Percentiles rank a stretch among this genome's conserved stretches.
Conservation (phyloP, 805 yeast species). For the Candida anglica region DNA sequence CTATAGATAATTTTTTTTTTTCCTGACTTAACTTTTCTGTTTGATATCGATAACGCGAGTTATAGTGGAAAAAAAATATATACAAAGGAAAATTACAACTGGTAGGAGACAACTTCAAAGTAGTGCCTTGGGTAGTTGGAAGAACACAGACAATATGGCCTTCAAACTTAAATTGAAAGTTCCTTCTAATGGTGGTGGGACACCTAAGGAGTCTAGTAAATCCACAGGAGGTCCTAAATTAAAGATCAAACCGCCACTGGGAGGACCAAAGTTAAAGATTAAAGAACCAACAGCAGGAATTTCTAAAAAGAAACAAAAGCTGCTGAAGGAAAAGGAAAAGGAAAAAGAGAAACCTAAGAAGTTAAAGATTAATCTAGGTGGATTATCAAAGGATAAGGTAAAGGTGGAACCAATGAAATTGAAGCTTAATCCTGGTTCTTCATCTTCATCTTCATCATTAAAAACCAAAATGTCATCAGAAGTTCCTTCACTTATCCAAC, state of each 20-base stretch:
- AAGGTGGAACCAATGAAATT: background rate
- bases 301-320: constrained; percentile 6
- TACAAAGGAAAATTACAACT: too few relatives aligned
- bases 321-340: background rate
- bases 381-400: constrained; percentile 1
- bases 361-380: constrained; percentile 14
- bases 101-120: too few relatives aligned
- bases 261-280: constrained; percentile 1
- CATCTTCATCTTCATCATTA: too few relatives aligned
- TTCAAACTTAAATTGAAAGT: constrained; percentile 14
- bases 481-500: constrained; percentile 5
- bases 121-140: too few relatives aligned
- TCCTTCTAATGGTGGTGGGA: background rate
- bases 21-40: too few relatives aligned
- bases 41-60: too few relatives aligned
- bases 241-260: constrained; percentile 1
- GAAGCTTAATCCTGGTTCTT: constrained; percentile 1
- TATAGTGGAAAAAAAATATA: too few relatives aligned
- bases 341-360: constrained; percentile 18
- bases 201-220: background rate
- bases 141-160: too few relatives aligned
- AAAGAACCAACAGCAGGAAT: constrained; percentile 4
- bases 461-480: background rate
- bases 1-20: too few relatives aligned
- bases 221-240: constrained; percentile 1